Base-by-base conservation (phyloP, 208 protist genomes). In the Histomonas meleagridis region DNA sequence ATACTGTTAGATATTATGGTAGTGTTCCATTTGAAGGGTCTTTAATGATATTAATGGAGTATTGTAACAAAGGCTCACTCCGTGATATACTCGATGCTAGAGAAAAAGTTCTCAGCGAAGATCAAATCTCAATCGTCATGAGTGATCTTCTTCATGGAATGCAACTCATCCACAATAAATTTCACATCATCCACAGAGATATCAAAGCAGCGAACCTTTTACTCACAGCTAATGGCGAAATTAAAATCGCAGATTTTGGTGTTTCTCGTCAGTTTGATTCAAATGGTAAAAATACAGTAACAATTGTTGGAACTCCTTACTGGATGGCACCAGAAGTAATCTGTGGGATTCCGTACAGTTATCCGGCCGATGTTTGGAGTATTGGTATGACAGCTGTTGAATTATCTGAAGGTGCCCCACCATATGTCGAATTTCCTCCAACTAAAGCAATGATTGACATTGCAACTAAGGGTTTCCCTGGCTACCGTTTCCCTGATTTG, bases 141-240 rank as follows among this genome's bases (percentile, higher is more conserved):
- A 18, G n/a, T n/a, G 76, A 86, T 49, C 38, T 86, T 40, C 46
- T 86, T 51, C 2, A 9, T 18, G 76, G 40, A 18, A 18, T 86
- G 0, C 7, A 55, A 7, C 10, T 16, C 7, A n/a, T 86, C 1
- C 76, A 86, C 38, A 86, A 86, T 46, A 38, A 51, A 55, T 55
- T 51, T 55, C 43, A 86, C 55, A 86, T 96, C 91, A 95, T 98
- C 46, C 97, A 98, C 91, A 92, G 97, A 38, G 97, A 98, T 93
- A 96, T 98, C 60, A 98, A 98, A 93, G 94, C 92, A 53, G 91
- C 90, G 32, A 93, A 93, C 38, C 53, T 69, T 14, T 51, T 92
- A 38, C 60, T 94, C 38, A 93, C 60, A 5, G 60, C 81, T 32
- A 28, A 92, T 5, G 93, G 93, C 18, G 12, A 23, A 53, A 70